Percentiles rank a stretch among this genome's conserved stretches.
Evolutionary conservation across 768 basidiomycete species (phyloP).

Genomic region (Boletus speciosus): DNA sequence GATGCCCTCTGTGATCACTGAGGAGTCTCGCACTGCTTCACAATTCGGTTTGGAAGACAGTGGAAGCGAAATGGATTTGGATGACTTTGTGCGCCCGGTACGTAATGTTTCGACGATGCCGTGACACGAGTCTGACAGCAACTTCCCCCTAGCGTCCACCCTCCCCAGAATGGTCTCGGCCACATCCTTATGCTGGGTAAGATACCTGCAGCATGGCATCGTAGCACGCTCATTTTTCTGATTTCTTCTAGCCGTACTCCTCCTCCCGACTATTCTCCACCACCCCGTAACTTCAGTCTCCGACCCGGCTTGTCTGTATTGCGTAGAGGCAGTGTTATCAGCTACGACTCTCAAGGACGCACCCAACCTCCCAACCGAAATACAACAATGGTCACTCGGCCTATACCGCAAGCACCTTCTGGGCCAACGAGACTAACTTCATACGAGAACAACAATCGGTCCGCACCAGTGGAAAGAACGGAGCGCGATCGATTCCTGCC

Average conservation of each 20-base stretch:
- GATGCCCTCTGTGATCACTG: not conserved
- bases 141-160: constrained; percentile 20
- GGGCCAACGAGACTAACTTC: constrained; percentile 5
- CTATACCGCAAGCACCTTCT: constrained; percentile 7
- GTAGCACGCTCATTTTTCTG: constrained; percentile 1
- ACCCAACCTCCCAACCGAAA: constrained; percentile 11
- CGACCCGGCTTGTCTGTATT: constrained; percentile 15
- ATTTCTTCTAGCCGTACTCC: constrained; percentile 21
- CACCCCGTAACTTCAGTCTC: constrained; percentile 14
- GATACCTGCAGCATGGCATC: not conserved
- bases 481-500: constrained; percentile 26
- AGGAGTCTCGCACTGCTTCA: constrained; percentile 13
- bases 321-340: constrained; percentile 8
- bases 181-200: constrained; percentile 27
- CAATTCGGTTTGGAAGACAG: constrained; percentile 22
- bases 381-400: constrained; percentile 4
- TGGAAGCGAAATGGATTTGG: constrained; percentile 28
- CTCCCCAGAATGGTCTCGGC: constrained; percentile 25
- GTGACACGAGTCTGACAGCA: constrained; percentile 1
- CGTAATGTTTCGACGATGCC: not conserved
- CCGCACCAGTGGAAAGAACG: constrained; percentile 14
- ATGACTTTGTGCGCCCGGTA: constrained; percentile 17
- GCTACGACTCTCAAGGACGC: constrained; percentile 8
- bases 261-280: constrained; percentile 21
- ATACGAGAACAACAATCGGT: constrained; percentile 15